phyloP scores from a whole-genome alignment of 768 basidiomycete species.

The Suillus hirtellus region DNA sequence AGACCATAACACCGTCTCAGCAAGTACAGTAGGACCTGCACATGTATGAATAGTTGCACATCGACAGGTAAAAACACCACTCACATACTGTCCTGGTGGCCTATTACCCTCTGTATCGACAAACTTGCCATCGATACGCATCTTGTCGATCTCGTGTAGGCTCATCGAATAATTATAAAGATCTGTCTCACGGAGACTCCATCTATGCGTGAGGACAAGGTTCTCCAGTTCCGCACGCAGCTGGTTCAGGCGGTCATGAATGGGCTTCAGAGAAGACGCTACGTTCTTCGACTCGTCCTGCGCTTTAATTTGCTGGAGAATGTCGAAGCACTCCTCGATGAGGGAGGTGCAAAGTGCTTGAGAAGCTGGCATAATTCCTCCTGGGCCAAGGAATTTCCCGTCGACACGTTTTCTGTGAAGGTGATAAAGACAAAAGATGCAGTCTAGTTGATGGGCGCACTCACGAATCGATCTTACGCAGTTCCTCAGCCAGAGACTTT shows the following conservation, averaged over 20 bases:
- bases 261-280: slow-evolving; percentile 81
- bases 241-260: slow-evolving; percentile 87
- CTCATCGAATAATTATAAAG: slow-evolving; percentile 92
- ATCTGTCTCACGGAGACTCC: slow-evolving; percentile 95
- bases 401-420: slow-evolving; percentile 80
- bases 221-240: slow-evolving; percentile 88
- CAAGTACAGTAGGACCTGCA: slow-evolving; percentile 87
- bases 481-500: slow-evolving; percentile 87
- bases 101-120: slow-evolving; percentile 91
- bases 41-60: neutral
- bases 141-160: slow-evolving; percentile 94
- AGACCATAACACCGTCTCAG: slow-evolving; percentile 94
- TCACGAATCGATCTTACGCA: slow-evolving; percentile 95
- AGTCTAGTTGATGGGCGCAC: slow-evolving; percentile 36
- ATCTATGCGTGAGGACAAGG: slow-evolving; percentile 91
- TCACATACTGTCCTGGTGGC: slow-evolving; percentile 92
- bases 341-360: slow-evolving; percentile 91
- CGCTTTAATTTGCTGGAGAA: slow-evolving; percentile 92
- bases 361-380: slow-evolving; percentile 85
- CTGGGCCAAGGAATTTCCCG: slow-evolving; percentile 92
- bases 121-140: slow-evolving; percentile 97
- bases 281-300: slow-evolving; percentile 90
- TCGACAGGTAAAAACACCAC: slow-evolving; percentile 27
- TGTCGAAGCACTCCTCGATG: slow-evolving; percentile 95
- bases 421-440: slow-evolving; percentile 3